phyloP scores from a whole-genome alignment of 169 alveolate genomes.

The Cardiosporidium cionae region DNA sequence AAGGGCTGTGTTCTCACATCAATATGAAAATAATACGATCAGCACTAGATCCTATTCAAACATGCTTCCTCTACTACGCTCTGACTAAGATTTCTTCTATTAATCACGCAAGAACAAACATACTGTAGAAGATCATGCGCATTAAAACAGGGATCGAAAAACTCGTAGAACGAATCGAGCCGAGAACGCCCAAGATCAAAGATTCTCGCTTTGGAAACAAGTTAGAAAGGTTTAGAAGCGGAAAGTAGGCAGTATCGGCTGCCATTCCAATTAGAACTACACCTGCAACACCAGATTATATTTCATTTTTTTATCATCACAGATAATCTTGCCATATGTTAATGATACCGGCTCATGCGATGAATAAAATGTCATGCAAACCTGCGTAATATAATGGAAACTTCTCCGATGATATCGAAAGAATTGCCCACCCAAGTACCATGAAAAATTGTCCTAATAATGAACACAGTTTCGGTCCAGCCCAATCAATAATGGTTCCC shows the following conservation, averaged over 20 bases:
- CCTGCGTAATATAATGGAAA: slow-evolving; percentile 12
- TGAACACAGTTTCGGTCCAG: slow-evolving; percentile 27
- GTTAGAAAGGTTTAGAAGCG: slow-evolving; percentile 13
- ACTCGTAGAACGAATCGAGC: slow-evolving; percentile 20
- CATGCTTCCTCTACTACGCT: no score
- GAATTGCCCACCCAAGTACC: slow-evolving; percentile 17
- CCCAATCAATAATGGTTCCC: slow-evolving; percentile 13
- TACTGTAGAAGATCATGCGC: neutral
- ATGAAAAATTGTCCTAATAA: slow-evolving; percentile 3
- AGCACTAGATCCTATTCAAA: no score
- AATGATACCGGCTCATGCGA: no score
- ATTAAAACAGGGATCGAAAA: slow-evolving; percentile 29
- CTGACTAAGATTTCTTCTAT: no score
- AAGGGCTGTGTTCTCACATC: no score
- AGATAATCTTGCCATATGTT: no score
- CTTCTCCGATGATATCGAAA: neutral
- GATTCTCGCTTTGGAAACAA: slow-evolving; percentile 20
- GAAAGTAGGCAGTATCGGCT: slow-evolving; percentile 29
- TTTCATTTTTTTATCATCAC: no score
- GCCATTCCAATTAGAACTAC: slow-evolving; percentile 23
- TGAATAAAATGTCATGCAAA: no score
- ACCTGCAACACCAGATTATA: neutral
- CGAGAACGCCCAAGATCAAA: slow-evolving; percentile 18
- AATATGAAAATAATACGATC: no score
- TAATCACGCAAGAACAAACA: no score